Percentiles rank a stretch among this genome's conserved stretches.
These are phyloP conservation scores for Kockiozyma suomiensis DNA, from an alignment of 805 yeast species.

Conservation along the genomic window DNA sequence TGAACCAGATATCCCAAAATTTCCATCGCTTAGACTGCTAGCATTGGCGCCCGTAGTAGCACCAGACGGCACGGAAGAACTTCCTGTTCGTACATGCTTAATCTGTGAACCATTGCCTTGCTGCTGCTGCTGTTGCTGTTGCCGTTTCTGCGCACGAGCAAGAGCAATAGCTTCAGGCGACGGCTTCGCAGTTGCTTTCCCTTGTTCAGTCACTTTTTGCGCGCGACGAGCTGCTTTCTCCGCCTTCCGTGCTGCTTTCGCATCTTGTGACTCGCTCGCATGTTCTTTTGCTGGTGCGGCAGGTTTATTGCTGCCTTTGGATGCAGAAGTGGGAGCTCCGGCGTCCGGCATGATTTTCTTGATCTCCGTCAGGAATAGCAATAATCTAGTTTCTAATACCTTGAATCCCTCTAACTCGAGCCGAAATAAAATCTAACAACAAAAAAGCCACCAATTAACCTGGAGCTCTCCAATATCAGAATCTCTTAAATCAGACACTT, in stretches of 20 bases:
- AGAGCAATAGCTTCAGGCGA: conserved; percentile 10
- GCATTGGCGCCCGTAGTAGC: conserved; percentile 48
- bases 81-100: conserved; percentile 13
- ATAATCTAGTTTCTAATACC: background rate
- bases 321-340: conserved; percentile 6
- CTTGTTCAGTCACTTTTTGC: conserved; percentile 64
- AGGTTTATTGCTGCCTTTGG: conserved; percentile 16
- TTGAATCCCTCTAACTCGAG: too few relatives aligned
- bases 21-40: conserved; percentile 49
- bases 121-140: conserved; percentile 13
- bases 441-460: too few relatives aligned
- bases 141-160: conserved; percentile 7
- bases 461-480: too few relatives aligned
- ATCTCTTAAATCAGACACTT: background rate
- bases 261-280: conserved; percentile 8
- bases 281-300: conserved; percentile 1
- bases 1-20: conserved; percentile 42
- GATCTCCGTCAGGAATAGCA: background rate
- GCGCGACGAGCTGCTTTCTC: conserved; percentile 94
- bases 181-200: conserved; percentile 18
- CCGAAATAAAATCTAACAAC: too few relatives aligned
- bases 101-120: conserved; percentile 35
- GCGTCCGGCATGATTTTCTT: conserved; percentile 14
- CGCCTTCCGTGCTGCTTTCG: conserved; percentile 82
- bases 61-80: conserved; percentile 42